A percentile compares a stretch with the other conserved stretches of the same genome.
These are phyloP conservation scores for Penicillium daleae DNA, from an alignment of 495 filamentous ascomycete genomes.

Conservation along the genomic window DNA sequence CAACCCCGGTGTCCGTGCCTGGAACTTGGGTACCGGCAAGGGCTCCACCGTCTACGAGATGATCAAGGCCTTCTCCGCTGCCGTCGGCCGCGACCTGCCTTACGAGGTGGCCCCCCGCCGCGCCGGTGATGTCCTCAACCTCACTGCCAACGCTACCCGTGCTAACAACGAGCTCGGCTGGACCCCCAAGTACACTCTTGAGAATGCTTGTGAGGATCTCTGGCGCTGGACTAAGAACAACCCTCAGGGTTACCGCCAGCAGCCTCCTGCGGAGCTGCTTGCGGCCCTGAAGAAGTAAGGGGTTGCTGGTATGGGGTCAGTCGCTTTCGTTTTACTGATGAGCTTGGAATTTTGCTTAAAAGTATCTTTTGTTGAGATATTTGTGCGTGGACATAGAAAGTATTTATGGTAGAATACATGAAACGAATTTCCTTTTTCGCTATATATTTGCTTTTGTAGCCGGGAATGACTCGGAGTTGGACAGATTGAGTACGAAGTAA, in stretches of 20 bases:
- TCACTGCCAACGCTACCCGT: slow-evolving; percentile 86
- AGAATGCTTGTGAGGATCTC: slow-evolving; percentile 90
- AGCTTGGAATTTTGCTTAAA: slow-evolving; percentile 4
- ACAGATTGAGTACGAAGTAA: too few relatives aligned
- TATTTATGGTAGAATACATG: slow-evolving; percentile 37
- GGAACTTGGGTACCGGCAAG: slow-evolving; percentile 96
- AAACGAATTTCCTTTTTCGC: slow-evolving; percentile 50
- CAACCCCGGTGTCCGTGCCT: slow-evolving; percentile 90
- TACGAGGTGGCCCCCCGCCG: slow-evolving; percentile 86
- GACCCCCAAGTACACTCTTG: slow-evolving; percentile 88
- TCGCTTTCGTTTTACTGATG: not conserved
- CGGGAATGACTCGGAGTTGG: too few relatives aligned
- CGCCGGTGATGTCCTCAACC: slow-evolving; percentile 88
- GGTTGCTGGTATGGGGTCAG: not conserved
- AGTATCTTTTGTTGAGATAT: slow-evolving; percentile 7
- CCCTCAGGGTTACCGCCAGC: slow-evolving; percentile 89
- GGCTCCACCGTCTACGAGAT: slow-evolving; percentile 97
- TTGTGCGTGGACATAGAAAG: slow-evolving; percentile 29
- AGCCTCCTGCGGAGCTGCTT: slow-evolving; percentile 82
- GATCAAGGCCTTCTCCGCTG: slow-evolving; percentile 88
- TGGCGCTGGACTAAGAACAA: slow-evolving; percentile 98
- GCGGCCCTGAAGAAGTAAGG: slow-evolving; percentile 66
- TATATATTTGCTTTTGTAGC: not conserved
- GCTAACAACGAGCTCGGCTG: slow-evolving; percentile 89
- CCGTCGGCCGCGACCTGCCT: slow-evolving; percentile 80